Base-by-base conservation (phyloP, 495 filamentous ascomycete species). In the Daldinia caldariorum region DNA sequence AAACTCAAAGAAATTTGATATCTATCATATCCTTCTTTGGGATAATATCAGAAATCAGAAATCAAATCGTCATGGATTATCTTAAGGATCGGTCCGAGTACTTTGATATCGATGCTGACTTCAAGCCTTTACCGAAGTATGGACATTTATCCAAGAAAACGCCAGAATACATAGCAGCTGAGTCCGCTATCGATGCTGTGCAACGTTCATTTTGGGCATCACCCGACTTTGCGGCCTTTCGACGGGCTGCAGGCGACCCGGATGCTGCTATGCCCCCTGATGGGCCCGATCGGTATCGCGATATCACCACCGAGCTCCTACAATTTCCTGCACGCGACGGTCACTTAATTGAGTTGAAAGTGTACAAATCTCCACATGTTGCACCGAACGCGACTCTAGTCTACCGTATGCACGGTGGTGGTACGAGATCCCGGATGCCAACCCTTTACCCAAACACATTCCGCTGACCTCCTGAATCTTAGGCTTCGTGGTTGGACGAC, bases 401-500 rank as follows among this genome's bases (percentile, higher is more conserved):
- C 0, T 47, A 47, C 20, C 43, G 43, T 9, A 47, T 47, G 43
- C 43, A 47, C 18, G 43, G 43, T 10, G 43, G 43, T 22, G 43
- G 43, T 47, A 47, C 12, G 43, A 20, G 4, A 47, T 3, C 10
- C 20, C 8, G 18, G 3, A 22, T 18, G 22, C 8, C 20, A 22
- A 16, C 18, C 7, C 43, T 9, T 47, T 47, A 20, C 43, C 18
- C 20, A 22, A 20, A 3, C 22, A 47, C 10, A 22, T 20, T 47
- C 18, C 20, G 18, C 9, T 47, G 18, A 47, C 9, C 2, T 47
- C 9, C 7, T 47, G 55, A 14, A 59, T 31, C 6, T 37, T 53
- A 76, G 74, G 74, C 50, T 62, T 32, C 18, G 65, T 50, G 4
- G 65, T 77, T 10, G 75, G 75, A 31, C 10, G 43, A 6, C 72